Evolutionary conservation across 495 filamentous ascomycete species (phyloP).

Genomic region (Penicillium paxilli): DNA sequence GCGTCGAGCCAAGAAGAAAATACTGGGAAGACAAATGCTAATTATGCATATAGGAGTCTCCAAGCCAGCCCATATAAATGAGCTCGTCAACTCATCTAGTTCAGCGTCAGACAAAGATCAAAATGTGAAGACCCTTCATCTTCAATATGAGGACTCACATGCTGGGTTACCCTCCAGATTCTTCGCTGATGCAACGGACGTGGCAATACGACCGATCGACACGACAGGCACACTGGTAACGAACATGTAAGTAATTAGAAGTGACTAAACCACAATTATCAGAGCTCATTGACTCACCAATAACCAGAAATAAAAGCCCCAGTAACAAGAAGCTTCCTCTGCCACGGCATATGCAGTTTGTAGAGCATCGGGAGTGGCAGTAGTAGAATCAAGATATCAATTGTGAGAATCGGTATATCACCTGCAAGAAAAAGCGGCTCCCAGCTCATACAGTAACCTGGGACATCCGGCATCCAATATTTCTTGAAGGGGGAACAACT

Average conservation of each 20-base stretch:
- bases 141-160: neutral
- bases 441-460: neutral
- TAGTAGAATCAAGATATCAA: neutral
- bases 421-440: neutral
- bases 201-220: neutral
- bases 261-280: neutral
- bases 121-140: neutral
- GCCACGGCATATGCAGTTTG: neutral
- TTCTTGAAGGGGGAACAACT: neutral
- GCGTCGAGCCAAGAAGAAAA: neutral
- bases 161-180: neutral
- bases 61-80: neutral
- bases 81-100: neutral
- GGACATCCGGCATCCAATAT: neutral
- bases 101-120: neutral
- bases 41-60: neutral
- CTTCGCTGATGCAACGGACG: neutral
- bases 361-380: neutral
- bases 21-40: neutral
- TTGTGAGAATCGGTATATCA: neutral
- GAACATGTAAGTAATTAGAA: neutral
- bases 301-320: neutral
- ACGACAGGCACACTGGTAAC: neutral
- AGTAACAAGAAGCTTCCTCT: neutral
- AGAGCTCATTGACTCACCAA: neutral